phyloP scores from a whole-genome alignment of 2,329 filamentous ascomycete genomes.

The Ceratocystis colombiana region DNA sequence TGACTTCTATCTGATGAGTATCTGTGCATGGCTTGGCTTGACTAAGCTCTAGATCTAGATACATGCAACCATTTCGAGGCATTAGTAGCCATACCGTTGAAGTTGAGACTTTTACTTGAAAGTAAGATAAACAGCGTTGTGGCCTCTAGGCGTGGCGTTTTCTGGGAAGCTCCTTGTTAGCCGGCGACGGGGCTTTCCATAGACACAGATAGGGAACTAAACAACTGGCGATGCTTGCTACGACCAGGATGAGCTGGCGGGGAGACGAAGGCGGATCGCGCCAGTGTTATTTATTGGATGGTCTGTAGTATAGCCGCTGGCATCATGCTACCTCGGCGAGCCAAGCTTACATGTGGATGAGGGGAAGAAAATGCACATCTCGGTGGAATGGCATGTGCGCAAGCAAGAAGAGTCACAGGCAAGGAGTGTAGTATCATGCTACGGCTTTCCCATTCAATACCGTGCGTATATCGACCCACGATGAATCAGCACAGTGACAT shows the following conservation, averaged over 20 bases:
- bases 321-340: background rate
- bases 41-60: no score
- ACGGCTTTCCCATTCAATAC: background rate
- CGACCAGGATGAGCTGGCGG: background rate
- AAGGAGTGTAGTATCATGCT: background rate
- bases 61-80: no score
- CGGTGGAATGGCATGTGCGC: slow-evolving; percentile 12
- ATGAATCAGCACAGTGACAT: background rate
- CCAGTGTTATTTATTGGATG: background rate
- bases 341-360: background rate
- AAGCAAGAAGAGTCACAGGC: background rate
- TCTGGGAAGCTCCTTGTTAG: background rate
- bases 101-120: no score
- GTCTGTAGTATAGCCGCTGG: background rate
- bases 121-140: no score
- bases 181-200: background rate
- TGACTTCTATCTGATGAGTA: no score
- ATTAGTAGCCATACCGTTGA: no score
- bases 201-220: background rate
- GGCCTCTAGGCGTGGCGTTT: background rate
- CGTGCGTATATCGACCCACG: background rate
- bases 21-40: no score
- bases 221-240: background rate
- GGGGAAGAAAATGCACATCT: background rate
- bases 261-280: background rate